Evolutionary conservation across 495 filamentous ascomycete species (phyloP).

Genomic region (Daldinia bambusicola): DNA sequence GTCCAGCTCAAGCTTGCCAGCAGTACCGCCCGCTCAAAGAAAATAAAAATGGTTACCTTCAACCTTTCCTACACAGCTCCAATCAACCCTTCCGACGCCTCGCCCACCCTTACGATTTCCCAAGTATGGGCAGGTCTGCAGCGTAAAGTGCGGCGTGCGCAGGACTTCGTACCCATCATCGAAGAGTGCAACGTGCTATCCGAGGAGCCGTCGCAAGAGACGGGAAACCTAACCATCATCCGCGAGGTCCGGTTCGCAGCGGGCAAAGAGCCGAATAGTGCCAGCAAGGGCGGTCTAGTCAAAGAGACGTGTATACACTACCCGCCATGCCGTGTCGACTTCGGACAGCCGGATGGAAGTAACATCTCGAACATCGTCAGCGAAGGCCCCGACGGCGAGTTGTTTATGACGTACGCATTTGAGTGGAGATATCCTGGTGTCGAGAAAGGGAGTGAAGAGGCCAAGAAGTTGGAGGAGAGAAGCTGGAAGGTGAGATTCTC

Average conservation of each 20-base stretch:
- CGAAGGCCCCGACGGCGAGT: slow-evolving; percentile 44
- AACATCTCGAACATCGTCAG: slow-evolving; percentile 51
- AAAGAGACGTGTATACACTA: slow-evolving; percentile 46
- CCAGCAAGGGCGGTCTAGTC: slow-evolving; percentile 8
- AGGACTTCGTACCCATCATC: slow-evolving; percentile 56
- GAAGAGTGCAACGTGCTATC: slow-evolving; percentile 48
- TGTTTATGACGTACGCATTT: slow-evolving; percentile 56
- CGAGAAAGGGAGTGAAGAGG: slow-evolving; percentile 46
- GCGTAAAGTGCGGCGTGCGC: slow-evolving; percentile 52
- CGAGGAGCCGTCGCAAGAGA: slow-evolving; percentile 25
- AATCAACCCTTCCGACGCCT: slow-evolving; percentile 50
- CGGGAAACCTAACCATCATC: slow-evolving; percentile 40
- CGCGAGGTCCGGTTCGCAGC: slow-evolving; percentile 48
- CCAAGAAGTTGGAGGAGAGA: slow-evolving; percentile 42
- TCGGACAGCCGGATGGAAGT: slow-evolving; percentile 51
- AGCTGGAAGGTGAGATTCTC: slow-evolving; percentile 48
- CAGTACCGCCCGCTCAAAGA: not conserved
- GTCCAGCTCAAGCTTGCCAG: not conserved
- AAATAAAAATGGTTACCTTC: slow-evolving; percentile 49
- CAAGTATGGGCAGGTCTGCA: slow-evolving; percentile 57
- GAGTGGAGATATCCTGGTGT: slow-evolving; percentile 51
- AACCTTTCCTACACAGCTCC: slow-evolving; percentile 57
- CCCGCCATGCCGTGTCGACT: slow-evolving; percentile 52
- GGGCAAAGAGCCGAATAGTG: slow-evolving; percentile 20
- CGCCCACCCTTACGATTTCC: slow-evolving; percentile 45